A percentile compares a stretch with the other conserved stretches of the same genome.
phyloP scores from a whole-genome alignment of 345 rosid genomes.

The Hibiscus syriacus region DNA sequence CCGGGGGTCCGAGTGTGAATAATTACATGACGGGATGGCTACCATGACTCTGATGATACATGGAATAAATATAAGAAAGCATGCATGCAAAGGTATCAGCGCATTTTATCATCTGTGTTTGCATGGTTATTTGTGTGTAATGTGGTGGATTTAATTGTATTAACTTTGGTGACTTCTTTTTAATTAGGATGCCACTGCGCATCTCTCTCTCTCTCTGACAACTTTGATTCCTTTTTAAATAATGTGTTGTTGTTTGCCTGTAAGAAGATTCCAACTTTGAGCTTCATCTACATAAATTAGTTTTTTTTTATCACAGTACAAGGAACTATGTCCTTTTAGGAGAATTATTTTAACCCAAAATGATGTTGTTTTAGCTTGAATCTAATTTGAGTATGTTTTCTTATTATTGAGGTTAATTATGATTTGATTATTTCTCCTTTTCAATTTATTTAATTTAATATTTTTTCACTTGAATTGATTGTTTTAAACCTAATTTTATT shows the following conservation, averaged over 20 bases:
- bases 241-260: background rate
- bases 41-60: conserved; percentile 35
- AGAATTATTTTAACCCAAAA: too few relatives aligned
- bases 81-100: background rate
- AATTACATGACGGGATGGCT: conserved; percentile 92
- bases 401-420: too few relatives aligned
- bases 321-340: too few relatives aligned
- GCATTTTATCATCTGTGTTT: background rate
- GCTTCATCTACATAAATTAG: background rate
- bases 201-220: background rate
- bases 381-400: too few relatives aligned
- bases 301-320: too few relatives aligned
- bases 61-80: background rate
- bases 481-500: too few relatives aligned
- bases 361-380: too few relatives aligned
- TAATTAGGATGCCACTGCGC: too few relatives aligned
- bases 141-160: background rate
- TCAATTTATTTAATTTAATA: too few relatives aligned
- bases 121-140: background rate
- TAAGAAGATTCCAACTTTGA: background rate
- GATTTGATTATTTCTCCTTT: too few relatives aligned
- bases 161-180: too few relatives aligned
- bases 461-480: too few relatives aligned
- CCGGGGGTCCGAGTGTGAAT: conserved; percentile 69
- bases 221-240: background rate